A percentile compares a stretch with the other conserved stretches of the same genome.
These are phyloP conservation scores for Candida maris DNA, from an alignment of 805 yeast genomes.

Conservation along the genomic window DNA sequence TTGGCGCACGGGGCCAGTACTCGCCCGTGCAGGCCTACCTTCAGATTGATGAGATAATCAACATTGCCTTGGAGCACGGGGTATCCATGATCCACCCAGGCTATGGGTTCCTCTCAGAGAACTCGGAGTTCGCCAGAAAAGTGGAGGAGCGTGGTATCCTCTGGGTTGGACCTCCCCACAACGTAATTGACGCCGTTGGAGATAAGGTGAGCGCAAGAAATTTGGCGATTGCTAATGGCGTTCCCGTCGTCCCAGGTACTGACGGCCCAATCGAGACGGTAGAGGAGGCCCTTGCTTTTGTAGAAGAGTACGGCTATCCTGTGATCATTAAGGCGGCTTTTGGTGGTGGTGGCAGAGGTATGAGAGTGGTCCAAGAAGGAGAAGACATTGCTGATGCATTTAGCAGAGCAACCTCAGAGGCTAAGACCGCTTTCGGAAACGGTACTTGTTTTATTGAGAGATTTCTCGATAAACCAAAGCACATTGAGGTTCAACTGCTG, in stretches of 20 bases:
- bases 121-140: conserved; percentile 84
- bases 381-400: conserved; percentile 91
- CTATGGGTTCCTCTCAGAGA: conserved; percentile 52
- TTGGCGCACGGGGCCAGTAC: conserved; percentile 84
- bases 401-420: conserved; percentile 90
- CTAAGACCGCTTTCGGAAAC: conserved; percentile 92
- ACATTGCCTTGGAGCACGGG: conserved; percentile 70
- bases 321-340: conserved; percentile 98
- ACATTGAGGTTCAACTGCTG: conserved; percentile 92
- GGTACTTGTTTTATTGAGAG: conserved; percentile 98
- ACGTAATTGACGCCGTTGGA: conserved; percentile 90
- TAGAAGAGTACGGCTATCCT: conserved; percentile 83
- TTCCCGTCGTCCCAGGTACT: conserved; percentile 96
- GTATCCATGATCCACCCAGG: conserved; percentile 93
- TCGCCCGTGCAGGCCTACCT: conserved; percentile 96
- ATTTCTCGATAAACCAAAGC: conserved; percentile 92
- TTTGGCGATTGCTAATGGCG: conserved; percentile 75
- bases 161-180: conserved; percentile 92
- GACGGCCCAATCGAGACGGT: conserved; percentile 89
- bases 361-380: conserved; percentile 98
- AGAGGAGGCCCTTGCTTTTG: conserved; percentile 77
- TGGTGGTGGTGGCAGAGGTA: conserved; percentile 99
- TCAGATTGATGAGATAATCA: conserved; percentile 91
- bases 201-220: conserved; percentile 94
- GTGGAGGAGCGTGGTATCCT: conserved; percentile 88